These are phyloP conservation scores for Fusarium sp. DNA, from an alignment of 2,329 filamentous ascomycete species.

Conservation along the genomic window DNA sequence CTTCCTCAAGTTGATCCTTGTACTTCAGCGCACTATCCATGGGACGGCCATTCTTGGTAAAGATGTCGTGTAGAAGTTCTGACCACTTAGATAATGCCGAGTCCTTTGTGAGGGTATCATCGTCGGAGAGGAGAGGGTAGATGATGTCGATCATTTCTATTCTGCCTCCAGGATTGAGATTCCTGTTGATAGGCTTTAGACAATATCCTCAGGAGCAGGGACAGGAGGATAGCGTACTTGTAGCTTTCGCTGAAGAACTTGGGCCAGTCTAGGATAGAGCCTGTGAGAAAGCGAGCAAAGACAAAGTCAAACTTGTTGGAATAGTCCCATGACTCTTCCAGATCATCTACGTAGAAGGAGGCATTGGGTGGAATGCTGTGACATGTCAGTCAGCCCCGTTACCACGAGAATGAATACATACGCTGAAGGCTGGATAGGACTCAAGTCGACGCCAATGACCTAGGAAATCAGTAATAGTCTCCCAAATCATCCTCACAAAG, in stretches of 20 bases:
- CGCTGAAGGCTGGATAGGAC: conserved; percentile 17
- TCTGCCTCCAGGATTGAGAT: background rate
- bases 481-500: rapidly evolving
- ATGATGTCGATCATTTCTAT: conserved; percentile 27
- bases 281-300: conserved; percentile 23
- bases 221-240: background rate
- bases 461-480: background rate
- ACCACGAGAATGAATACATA: background rate
- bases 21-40: conserved; percentile 12
- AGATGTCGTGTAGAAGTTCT: background rate
- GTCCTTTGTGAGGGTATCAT: background rate
- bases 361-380: conserved; percentile 20
- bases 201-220: rapidly evolving
- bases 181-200: background rate
- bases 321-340: conserved; percentile 15
- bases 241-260: conserved; percentile 21
- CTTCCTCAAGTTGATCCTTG: conserved; percentile 12
- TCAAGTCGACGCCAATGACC: conserved; percentile 24
- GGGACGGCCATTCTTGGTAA: background rate
- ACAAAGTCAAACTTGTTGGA: conserved; percentile 21
- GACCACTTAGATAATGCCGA: conserved; percentile 13
- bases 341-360: conserved; percentile 17
- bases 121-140: conserved; percentile 18
- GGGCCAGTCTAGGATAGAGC: conserved; percentile 21
- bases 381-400: rapidly evolving